Conservation (phyloP, 2,329 filamentous ascomycete genomes). For the Ophiobolus disseminans region DNA sequence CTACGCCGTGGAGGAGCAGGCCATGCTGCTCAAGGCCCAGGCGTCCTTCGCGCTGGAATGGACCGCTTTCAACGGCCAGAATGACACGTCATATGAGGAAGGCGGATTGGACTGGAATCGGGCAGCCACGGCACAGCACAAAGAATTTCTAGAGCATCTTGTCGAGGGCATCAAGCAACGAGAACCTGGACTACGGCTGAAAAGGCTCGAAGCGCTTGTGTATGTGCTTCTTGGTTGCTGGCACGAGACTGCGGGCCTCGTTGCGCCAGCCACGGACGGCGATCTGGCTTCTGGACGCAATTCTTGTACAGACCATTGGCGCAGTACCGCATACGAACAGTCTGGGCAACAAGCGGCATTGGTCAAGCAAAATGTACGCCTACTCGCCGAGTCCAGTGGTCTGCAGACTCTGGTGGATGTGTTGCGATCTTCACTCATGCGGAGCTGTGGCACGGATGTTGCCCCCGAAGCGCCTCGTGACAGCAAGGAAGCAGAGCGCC, state of each 20-base stretch:
- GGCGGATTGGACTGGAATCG: slow-evolving; percentile 69
- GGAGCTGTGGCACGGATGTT: slow-evolving; percentile 38
- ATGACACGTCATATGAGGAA: slow-evolving; percentile 49
- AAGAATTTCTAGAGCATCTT: slow-evolving; percentile 62
- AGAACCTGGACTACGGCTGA: slow-evolving; percentile 41
- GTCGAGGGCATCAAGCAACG: slow-evolving; percentile 40
- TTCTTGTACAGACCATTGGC: slow-evolving; percentile 7
- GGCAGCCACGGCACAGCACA: slow-evolving; percentile 63
- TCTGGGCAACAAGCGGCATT: slow-evolving; percentile 54
- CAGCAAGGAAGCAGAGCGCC: slow-evolving; percentile 47
- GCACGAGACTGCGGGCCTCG: slow-evolving; percentile 58
- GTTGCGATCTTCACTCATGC: slow-evolving; percentile 44
- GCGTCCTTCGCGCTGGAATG: slow-evolving; percentile 80
- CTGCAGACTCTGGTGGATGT: slow-evolving; percentile 51
- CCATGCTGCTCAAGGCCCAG: slow-evolving; percentile 77
- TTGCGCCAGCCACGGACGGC: slow-evolving; percentile 7
- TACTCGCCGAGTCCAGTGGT: slow-evolving; percentile 51
- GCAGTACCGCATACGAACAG: slow-evolving; percentile 28
- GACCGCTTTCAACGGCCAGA: slow-evolving; percentile 53
- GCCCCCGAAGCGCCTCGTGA: slow-evolving; percentile 36
- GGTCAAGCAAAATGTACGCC: slow-evolving; percentile 54
- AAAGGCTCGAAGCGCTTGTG: slow-evolving; percentile 53
- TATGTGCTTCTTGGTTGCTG: slow-evolving; percentile 58
- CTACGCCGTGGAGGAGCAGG: slow-evolving; percentile 85
- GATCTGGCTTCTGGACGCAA: slow-evolving; percentile 22